These are phyloP conservation scores for Ottelia alismoides DNA, from an alignment of 106 monocot genomes.

Conservation along the genomic window DNA sequence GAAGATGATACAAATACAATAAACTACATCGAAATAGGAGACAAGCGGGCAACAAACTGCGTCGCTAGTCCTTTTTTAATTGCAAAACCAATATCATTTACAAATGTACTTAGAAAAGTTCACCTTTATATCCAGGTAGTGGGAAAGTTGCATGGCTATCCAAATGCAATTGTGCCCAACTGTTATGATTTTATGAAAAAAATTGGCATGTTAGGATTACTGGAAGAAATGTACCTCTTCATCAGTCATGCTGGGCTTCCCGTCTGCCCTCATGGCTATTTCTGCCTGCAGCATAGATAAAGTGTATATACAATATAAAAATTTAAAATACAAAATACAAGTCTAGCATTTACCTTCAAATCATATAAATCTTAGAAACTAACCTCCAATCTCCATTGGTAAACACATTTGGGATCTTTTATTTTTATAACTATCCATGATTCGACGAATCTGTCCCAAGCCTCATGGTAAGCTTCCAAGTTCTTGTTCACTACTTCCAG, in stretches of 20 bases:
- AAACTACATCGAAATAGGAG: no score
- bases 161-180: no score
- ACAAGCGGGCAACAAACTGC: no score
- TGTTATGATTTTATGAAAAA: no score
- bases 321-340: background rate
- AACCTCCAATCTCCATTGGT: conserved; percentile 90
- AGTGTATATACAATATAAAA: background rate
- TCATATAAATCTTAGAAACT: no score
- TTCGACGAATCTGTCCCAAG: conserved; percentile 81
- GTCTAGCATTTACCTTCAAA: background rate
- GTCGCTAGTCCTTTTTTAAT: no score
- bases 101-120: no score
- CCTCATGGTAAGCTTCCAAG: conserved; percentile 79
- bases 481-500: conserved; percentile 91
- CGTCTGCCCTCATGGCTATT: conserved; percentile 86
- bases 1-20: no score
- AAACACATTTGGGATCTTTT: conserved; percentile 79
- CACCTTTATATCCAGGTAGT: no score
- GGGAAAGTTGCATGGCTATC: no score
- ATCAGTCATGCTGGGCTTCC: conserved; percentile 95
- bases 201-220: no score
- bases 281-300: conserved; percentile 57
- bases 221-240: conserved; percentile 51
- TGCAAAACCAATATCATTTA: no score
- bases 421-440: conserved; percentile 95